Conservation (phyloP, 2,329 filamentous ascomycete species). For the Blumeriella jaapii region DNA sequence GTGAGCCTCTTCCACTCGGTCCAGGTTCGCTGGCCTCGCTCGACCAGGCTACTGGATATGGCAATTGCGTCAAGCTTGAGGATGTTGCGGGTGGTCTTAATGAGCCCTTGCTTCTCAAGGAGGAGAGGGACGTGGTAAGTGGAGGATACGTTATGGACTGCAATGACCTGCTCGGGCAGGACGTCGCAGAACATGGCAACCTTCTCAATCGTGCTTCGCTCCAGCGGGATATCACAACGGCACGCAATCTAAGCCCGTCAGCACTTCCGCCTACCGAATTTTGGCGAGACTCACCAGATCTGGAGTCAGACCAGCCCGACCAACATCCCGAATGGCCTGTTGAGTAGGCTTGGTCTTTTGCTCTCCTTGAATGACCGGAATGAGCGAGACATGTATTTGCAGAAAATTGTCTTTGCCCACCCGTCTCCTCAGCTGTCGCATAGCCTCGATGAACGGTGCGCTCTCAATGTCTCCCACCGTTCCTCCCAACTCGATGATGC, state of each 20-base stretch:
- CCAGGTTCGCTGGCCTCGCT: conserved; percentile 63
- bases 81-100: conserved; percentile 51
- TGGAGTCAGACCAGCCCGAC: conserved; percentile 45
- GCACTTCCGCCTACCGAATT: conserved; percentile 3
- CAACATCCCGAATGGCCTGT: conserved; percentile 71
- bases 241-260: conserved; percentile 63
- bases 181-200: conserved; percentile 86
- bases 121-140: conserved; percentile 95
- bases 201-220: conserved; percentile 66
- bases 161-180: conserved; percentile 72
- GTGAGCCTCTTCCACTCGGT: conserved; percentile 64
- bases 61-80: conserved; percentile 51
- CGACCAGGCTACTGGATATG: conserved; percentile 40
- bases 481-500: conserved; percentile 67
- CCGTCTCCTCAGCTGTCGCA: conserved; percentile 65
- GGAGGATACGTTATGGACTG: conserved; percentile 79
- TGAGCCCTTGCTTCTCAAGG: conserved; percentile 68
- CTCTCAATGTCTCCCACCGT: conserved; percentile 77
- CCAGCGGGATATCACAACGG: conserved; percentile 70
- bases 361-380: conserved; percentile 58
- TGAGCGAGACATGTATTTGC: conserved; percentile 80
- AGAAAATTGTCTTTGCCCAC: conserved; percentile 71
- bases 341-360: conserved; percentile 98
- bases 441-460: conserved; percentile 76
- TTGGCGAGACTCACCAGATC: conserved; percentile 15